phyloP scores from a whole-genome alignment of 495 filamentous ascomycete species.

The Penicillium desertorum region DNA sequence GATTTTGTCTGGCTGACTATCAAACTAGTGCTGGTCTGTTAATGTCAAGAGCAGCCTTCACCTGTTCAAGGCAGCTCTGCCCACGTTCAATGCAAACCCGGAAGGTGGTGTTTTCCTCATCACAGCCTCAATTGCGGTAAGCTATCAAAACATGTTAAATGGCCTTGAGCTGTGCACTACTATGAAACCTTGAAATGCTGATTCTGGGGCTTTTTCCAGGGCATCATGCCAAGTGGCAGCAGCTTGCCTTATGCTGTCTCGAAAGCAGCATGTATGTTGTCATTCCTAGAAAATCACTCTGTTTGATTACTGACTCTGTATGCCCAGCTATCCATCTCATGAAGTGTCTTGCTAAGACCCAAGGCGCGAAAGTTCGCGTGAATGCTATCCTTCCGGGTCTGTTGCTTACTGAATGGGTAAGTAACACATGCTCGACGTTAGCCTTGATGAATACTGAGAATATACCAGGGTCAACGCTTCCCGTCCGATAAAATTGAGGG shows the following conservation, averaged over 20 bases:
- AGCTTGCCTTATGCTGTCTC: conserved; percentile 66
- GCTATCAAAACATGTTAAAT: conserved; percentile 4
- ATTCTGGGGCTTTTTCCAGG: conserved; percentile 27
- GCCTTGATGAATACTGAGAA: conserved; percentile 1
- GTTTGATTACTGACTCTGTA: conserved; percentile 8
- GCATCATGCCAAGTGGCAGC: conserved; percentile 49
- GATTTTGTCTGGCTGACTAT: conserved; percentile 3
- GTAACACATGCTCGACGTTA: conserved; percentile 5
- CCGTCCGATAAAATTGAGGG: conserved; percentile 40
- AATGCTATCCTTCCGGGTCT: conserved; percentile 69
- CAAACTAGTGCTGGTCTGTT: conserved; percentile 59
- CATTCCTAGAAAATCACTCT: neutral
- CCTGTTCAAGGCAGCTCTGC: conserved; percentile 60
- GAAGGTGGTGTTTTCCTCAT: conserved; percentile 70
- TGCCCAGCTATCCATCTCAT: conserved; percentile 61
- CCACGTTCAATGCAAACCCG: conserved; percentile 65
- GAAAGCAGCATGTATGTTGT: conserved; percentile 56
- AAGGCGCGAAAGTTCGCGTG: conserved; percentile 63
- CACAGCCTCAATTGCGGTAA: conserved; percentile 62
- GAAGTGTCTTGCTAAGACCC: conserved; percentile 66
- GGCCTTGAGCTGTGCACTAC: neutral
- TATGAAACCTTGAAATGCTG: neutral
- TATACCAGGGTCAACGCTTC: conserved; percentile 47
- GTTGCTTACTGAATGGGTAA: conserved; percentile 71
- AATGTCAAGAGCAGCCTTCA: conserved; percentile 68